These are phyloP conservation scores for Mycena pura DNA, from an alignment of 768 basidiomycete genomes.

Conservation along the genomic window DNA sequence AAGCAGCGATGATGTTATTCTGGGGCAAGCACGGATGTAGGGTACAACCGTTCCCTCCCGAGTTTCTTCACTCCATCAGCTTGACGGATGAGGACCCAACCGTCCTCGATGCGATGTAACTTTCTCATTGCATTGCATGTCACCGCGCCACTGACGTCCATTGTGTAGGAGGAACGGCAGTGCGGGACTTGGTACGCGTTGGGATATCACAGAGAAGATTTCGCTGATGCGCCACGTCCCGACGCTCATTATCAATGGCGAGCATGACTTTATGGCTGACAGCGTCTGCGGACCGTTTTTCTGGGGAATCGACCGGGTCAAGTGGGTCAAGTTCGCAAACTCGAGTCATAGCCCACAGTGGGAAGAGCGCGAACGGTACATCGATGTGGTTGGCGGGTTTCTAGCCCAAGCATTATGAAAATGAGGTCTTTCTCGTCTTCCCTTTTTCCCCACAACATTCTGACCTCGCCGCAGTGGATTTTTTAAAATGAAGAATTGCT, in stretches of 20 bases:
- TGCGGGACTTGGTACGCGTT: constrained; percentile 34
- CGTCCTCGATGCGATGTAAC: constrained; percentile 44
- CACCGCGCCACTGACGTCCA: neutral
- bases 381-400: constrained; percentile 36
- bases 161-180: constrained; percentile 34
- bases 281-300: constrained; percentile 41
- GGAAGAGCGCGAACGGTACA: constrained; percentile 39
- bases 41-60: constrained; percentile 53
- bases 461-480: no score
- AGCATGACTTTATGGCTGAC: constrained; percentile 47
- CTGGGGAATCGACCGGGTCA: constrained; percentile 32
- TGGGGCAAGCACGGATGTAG: constrained; percentile 52
- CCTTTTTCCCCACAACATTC: no score
- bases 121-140: neutral
- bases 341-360: constrained; percentile 38
- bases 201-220: constrained; percentile 35
- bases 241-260: constrained; percentile 42
- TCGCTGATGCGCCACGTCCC: constrained; percentile 34
- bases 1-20: constrained; percentile 46
- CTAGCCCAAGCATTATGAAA: no score
- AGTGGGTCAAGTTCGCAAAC: constrained; percentile 38
- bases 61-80: no score
- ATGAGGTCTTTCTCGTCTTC: no score
- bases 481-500: no score
- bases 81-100: constrained; percentile 51